Base-by-base conservation (phyloP, 768 basidiomycete species). In the Tricholoma matsutake region DNA sequence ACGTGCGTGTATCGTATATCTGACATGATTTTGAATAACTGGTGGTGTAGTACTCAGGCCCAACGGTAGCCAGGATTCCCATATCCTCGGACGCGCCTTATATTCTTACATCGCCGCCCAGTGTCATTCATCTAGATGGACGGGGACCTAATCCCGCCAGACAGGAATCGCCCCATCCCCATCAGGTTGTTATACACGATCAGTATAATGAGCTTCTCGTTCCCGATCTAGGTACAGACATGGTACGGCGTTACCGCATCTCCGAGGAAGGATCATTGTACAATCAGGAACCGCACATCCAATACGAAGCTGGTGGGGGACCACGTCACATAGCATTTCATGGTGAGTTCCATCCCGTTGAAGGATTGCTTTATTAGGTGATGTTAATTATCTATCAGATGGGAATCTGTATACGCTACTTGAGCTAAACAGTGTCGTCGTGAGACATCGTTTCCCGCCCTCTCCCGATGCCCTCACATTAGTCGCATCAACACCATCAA, bases 191-290 rank as follows among this genome's bases (percentile, higher is more conserved):
- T 59, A 67, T 86, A 13, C 79, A 83, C 41, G 71, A 79, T 31
- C 72, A 76, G 16, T 76, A 79, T 53, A 67, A 76, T 28, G 88
- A 91, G 63, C 73, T 94, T 11, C 79, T 92, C 47, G 79, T 92
- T 1, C 85, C 90, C 1, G 91, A 94, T 71, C 76, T 95, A 6
- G 92, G 92, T 4, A 79, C 83, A 2, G 93, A 94, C 69, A 79
- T 79, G 56, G 81, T 92, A 14, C 86, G 82, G 73, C 76, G 83
- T 58, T 76, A 88, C 61, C 75, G 73, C 64, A 80, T 83, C 68
- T 71, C 67, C 8, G 34, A 62, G 2, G 72, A 73, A 18, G 84
- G 80, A 1, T 3, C 13, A 1, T 69, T 67, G 31, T 87, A 91
- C 84, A 69, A 72, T 18, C 66, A 83, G 53, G 69, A 68, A n/a